Percentiles rank a stretch among this genome's conserved stretches.
These are phyloP conservation scores for Monosporascus sp. DNA, from an alignment of 2,329 filamentous ascomycete genomes.

Conservation along the genomic window DNA sequence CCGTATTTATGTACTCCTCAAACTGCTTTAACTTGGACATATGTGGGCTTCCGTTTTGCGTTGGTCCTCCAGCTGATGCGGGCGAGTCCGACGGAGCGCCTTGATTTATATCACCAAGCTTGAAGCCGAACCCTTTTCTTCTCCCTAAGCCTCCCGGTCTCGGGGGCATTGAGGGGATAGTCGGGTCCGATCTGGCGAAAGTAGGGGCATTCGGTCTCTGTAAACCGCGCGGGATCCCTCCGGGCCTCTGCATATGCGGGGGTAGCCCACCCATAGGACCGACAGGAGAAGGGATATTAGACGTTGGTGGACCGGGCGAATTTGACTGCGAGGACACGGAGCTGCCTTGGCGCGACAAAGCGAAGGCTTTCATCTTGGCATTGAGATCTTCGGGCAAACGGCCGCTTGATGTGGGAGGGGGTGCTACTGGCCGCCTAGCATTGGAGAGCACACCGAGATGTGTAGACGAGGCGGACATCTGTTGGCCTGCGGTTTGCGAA, in stretches of 20 bases:
- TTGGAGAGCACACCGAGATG: slow-evolving; percentile 71
- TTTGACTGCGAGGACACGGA: slow-evolving; percentile 25
- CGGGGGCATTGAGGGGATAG: slow-evolving; percentile 31
- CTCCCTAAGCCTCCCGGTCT: slow-evolving; percentile 48
- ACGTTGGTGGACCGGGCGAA: slow-evolving; percentile 25
- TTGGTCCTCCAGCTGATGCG: slow-evolving; percentile 21
- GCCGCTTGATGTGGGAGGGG: slow-evolving; percentile 35
- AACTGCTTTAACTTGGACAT: slow-evolving; percentile 54
- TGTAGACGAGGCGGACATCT: slow-evolving; percentile 79
- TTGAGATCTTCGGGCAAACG: slow-evolving; percentile 39
- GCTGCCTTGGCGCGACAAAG: slow-evolving; percentile 40
- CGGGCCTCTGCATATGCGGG: slow-evolving; percentile 41
- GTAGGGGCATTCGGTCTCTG: slow-evolving; percentile 41
- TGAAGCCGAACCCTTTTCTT: slow-evolving; percentile 52
- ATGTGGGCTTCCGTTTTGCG: slow-evolving; percentile 31
- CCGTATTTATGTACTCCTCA: slow-evolving; percentile 80
- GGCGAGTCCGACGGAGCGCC: slow-evolving; percentile 36
- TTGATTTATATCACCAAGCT: slow-evolving; percentile 48
- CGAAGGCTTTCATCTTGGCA: slow-evolving; percentile 43
- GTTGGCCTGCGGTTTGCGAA: slow-evolving; percentile 40
- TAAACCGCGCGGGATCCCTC: slow-evolving; percentile 23
- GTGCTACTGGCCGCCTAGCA: slow-evolving; percentile 47
- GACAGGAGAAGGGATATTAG: slow-evolving; percentile 22
- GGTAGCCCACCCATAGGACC: slow-evolving; percentile 28
- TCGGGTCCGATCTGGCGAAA: slow-evolving; percentile 50